Evolutionary conservation across 129 eudicot genomes (phyloP), one percentile per base, ranked within the genome.

Genomic region (Flaveria trinervia): DNA sequence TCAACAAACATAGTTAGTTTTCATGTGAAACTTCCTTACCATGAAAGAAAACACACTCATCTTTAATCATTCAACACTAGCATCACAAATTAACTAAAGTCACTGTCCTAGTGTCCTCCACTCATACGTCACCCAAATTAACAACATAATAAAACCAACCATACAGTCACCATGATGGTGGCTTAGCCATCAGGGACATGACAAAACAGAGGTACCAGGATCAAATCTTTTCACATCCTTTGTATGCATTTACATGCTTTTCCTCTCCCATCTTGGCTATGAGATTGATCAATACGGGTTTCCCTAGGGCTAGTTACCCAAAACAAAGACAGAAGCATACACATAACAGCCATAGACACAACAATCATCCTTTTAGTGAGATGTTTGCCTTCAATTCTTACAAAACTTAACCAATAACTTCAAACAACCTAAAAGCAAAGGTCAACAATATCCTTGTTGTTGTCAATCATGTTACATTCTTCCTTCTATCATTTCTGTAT

Each of bases 391-490:
- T n/a, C 65, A 33, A 33, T 33, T 33, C 39, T 1, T 61, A 64
- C 14, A n/a, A 60, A 45, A 13, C 16, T 26, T 23, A 30, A 20
- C 46, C 8, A 1, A 28, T 8, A 28, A 49, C 8, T 26, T n/a
- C 4, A 41, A 33, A 7, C 44, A 70, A 26, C 46, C 17, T 70
- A 25, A 15, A 25, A 48, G 45, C 10, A 55, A 8, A 70, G 0
- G 1, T 1, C 16, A 22, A 70, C 17, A 52, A 72, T 41, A 72
- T 72, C 76, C 33, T 54, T 30, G 6, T 72, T 72, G 50, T 26
- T 1, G 14, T 20, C 14, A 22, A 33, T 18, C 14, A 72, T 7
- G 52, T 55, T 33, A 39, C 46, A 4, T 7, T 4, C 18, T 55
- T 72, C 2, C 51, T 2, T 64, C 46, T 30, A 61, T 25, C 52